Conservation (phyloP, 1,139 yeast species). For the Hanseniaspora uvarum region DNA sequence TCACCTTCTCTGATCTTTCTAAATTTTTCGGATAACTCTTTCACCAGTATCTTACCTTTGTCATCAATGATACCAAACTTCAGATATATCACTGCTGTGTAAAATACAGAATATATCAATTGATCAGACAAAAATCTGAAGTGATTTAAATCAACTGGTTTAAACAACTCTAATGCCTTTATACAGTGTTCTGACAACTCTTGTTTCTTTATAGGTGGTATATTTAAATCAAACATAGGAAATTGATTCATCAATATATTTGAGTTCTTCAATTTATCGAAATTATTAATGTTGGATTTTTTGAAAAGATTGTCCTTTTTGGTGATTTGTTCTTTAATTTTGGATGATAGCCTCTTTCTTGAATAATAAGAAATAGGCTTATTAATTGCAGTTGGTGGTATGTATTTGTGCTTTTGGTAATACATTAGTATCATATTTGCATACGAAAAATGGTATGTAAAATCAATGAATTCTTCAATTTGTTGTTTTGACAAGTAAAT, state of each 20-base stretch:
- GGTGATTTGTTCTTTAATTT: conserved; percentile 11
- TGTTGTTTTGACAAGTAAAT: conserved; percentile 61
- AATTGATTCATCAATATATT: conserved; percentile 17
- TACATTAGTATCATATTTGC: conserved; percentile 38
- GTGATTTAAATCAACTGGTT: conserved; percentile 20
- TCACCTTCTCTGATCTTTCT: conserved; percentile 24
- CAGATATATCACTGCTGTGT: conserved; percentile 21
- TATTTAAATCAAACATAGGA: conserved; percentile 21
- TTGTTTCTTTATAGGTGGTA: conserved; percentile 19
- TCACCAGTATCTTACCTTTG: conserved; percentile 19
- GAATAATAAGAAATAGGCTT: conserved; percentile 7
- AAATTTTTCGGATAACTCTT: conserved; percentile 21
- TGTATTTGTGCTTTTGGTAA: conserved; percentile 21
- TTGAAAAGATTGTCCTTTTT: not conserved
- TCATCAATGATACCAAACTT: conserved; percentile 14
- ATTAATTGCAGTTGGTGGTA: conserved; percentile 1
- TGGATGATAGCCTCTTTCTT: conserved; percentile 17
- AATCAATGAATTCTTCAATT: conserved; percentile 64
- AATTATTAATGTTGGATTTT: not conserved
- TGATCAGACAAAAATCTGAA: conserved; percentile 23
- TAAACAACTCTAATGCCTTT: conserved; percentile 19
- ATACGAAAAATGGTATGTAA: conserved; percentile 57
- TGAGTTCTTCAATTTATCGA: conserved; percentile 18
- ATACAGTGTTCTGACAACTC: conserved; percentile 20
- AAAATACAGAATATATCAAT: conserved; percentile 22